Base-by-base conservation (phyloP, 2,329 filamentous ascomycete genomes). In the Botrytis galanthina region DNA sequence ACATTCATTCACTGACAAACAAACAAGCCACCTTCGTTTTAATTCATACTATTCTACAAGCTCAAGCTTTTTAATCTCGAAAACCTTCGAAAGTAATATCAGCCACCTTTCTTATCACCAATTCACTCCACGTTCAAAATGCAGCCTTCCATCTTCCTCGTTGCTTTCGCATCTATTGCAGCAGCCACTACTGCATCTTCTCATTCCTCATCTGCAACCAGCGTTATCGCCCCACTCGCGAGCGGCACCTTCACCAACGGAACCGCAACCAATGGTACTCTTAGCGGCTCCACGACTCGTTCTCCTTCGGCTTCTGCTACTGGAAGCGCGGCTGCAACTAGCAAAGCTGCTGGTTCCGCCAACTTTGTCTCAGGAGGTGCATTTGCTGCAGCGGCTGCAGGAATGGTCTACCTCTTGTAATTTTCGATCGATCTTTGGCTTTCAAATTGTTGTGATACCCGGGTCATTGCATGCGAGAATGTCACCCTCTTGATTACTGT, bases 131-230 rank as follows among this genome's bases (percentile, higher is more conserved):
- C 42, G 20, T 54, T 26, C 54, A 75, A 74, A 67, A 77, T 77
- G 75, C 66, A 73, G 48, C 61, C 67, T 39, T 73, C 74, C 46
- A 32, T 76, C 62, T 39, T 74, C 44, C 32, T 75, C 62, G 32
- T 75, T 71, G 70, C 73, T 54, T 73, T 76, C 48, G 74, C 73
- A 46, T 72, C 71, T 42, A 7, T 75, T 59, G 75, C 74, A 22
- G 46, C 71, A 37, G 76, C 76, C 59, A 71, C 74, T 32, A 75
- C 74, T n/a, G 72, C 73, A 29, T n/a, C 46, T 20, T 44, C 67
- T 66, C n/a, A 39, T n/a, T 29, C 72, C 29, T 32, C 73, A 62
- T 51, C 73, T n/a, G 60, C 71, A 9, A 54, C 74, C 64, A 60
- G 66, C 18, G 70, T 59, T 35, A 54, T 44, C 46, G n/a, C 16